Base-by-base conservation (phyloP, 2,329 filamentous ascomycete genomes). In the Neopestalotiopsis sp. region DNA sequence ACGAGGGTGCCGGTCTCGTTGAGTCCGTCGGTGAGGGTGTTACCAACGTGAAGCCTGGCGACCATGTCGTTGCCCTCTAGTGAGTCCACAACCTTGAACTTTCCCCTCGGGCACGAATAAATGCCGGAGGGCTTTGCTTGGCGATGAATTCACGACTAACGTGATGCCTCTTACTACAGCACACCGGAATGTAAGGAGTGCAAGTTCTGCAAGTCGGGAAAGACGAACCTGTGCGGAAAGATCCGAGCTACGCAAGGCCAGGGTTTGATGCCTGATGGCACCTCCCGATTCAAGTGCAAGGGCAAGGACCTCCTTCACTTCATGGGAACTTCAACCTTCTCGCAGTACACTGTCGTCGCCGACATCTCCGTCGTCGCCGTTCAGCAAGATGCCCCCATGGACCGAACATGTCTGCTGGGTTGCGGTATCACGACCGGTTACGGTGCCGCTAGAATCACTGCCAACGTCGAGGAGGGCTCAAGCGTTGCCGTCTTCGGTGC, bases 151-250 rank as follows among this genome's bases (percentile, higher is more conserved):
- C 24, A 53, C 42, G 34, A 67, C 73, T 76, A 73, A 75, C 68
- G 30, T 40, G 24, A 14, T 20, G 58, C 28, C 34, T 7, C 40
- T 2, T 40, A 49, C 57, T 53, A 69, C 78, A 97, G 94, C 87
- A 98, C 95, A 61, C 96, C 96, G 73, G 95, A 98, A 86, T 98
- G 96, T 87, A 88, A 90, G 75, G 95, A 98, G 83, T 99, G 96
- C 91, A 98, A 98, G 87, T 98, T 98, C 89, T 99, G 96, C 92
- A 96, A 94, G 84, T 98, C 95, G 57, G 96, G 95, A 85, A 99
- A 99, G 91, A 98, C 95, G 78, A 97, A 98, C 85, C 92, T 98
- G 69, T 98, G 95, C 85, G 96, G 96, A 82, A 98, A 98, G 90
- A 99, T 99, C 83, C 92, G 96, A 77, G 94, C 94, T 61, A 98